Evolutionary conservation across 2,329 filamentous ascomycete genomes (phyloP).

Genomic region (Aspergillus tamarii): DNA sequence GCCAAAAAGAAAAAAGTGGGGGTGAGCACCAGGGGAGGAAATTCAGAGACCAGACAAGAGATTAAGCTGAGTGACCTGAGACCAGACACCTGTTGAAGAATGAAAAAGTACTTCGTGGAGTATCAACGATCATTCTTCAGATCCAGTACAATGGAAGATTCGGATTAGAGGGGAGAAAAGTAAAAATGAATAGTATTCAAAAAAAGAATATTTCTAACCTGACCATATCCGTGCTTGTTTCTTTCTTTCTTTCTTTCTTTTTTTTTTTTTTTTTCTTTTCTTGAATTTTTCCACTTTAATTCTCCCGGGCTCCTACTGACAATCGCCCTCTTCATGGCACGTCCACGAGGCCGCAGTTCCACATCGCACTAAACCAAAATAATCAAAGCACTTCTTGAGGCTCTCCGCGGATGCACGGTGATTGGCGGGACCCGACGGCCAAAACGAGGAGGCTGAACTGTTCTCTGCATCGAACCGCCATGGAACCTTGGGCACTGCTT

Average conservation of each 20-base stretch:
- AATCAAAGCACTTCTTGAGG: conserved; percentile 22
- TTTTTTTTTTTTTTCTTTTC: neutral
- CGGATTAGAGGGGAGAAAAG: neutral
- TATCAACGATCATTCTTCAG: neutral
- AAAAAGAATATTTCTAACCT: neutral
- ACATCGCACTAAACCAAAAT: conserved; percentile 18
- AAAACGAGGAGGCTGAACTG: conserved; percentile 28
- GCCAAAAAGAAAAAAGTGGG: conserved; percentile 20
- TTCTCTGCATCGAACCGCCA: conserved; percentile 27
- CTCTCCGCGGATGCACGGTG: conserved; percentile 18
- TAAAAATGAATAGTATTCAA: neutral
- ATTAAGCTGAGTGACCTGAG: neutral
- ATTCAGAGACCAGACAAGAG: conserved; percentile 7
- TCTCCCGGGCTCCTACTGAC: neutral
- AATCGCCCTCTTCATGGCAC: conserved; percentile 17
- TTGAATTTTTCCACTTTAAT: neutral
- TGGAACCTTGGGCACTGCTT: conserved; percentile 20
- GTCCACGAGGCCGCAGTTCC: conserved; percentile 20
- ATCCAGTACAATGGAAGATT: neutral
- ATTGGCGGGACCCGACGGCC: conserved; percentile 21
- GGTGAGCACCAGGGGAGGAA: conserved; percentile 10
- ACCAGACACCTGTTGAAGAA: neutral
- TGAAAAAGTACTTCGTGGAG: conserved; percentile 5
- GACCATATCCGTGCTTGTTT: neutral
- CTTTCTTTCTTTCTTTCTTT: neutral